phyloP scores from a whole-genome alignment of 2,329 filamentous ascomycete species.

The Colletotrichum cuscutae region DNA sequence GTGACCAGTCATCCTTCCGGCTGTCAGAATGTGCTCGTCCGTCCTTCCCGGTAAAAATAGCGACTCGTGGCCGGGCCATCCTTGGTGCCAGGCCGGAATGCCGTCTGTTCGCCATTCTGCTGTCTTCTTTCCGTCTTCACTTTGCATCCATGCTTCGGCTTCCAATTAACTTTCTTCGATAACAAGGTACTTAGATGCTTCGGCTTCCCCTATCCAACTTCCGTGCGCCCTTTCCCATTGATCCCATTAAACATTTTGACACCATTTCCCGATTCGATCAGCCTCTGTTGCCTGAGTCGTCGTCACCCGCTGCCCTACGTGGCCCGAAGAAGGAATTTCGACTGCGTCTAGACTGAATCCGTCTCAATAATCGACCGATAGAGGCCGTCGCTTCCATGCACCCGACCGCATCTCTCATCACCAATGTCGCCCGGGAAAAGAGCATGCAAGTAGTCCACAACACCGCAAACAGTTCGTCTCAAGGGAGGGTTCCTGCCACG shows the following conservation, averaged over 20 bases:
- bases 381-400: slow-evolving; percentile 1
- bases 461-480: not conserved
- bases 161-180: too few species aligned
- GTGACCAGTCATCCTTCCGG: slow-evolving; percentile 8
- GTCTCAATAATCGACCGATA: slow-evolving; percentile 2
- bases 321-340: slow-evolving; percentile 9
- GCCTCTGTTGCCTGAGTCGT: slow-evolving; percentile 5
- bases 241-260: slow-evolving; percentile 9
- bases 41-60: slow-evolving; percentile 15
- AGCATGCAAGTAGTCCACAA: not conserved
- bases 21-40: slow-evolving; percentile 3
- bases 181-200: too few species aligned
- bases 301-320: not conserved
- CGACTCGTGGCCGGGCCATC: slow-evolving; percentile 9
- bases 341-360: not conserved
- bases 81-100: slow-evolving; percentile 1
- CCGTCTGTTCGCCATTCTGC: slow-evolving; percentile 1
- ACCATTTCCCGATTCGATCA: slow-evolving; percentile 1
- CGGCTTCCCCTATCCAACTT: not conserved
- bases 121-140: not conserved
- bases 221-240: not conserved
- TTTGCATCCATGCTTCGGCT: not conserved
- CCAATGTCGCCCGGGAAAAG: not conserved
- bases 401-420: not conserved
- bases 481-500: not conserved